phyloP scores from a whole-genome alignment of 2,329 filamentous ascomycete species.

The Penicillium olsonii region DNA sequence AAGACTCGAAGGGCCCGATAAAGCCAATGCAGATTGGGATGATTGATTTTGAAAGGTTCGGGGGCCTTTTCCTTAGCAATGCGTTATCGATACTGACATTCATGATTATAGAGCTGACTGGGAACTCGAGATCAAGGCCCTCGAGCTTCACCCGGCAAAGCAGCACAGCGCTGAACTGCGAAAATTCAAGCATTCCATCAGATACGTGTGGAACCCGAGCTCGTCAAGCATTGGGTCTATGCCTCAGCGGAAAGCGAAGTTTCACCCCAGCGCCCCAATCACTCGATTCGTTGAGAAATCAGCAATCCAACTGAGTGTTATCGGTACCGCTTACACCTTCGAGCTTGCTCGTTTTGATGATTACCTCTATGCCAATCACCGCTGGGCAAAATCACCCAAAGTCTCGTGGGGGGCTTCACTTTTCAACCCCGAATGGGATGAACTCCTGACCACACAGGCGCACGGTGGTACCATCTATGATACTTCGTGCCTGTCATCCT shows the following conservation, averaged over 20 bases:
- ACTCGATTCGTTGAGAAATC: constrained; percentile 42
- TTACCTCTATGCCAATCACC: constrained; percentile 18
- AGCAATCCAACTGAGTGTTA: constrained; percentile 41
- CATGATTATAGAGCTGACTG: constrained; percentile 38
- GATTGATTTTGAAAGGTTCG: constrained; percentile 40
- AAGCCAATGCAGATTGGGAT: constrained; percentile 38
- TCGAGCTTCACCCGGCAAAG: constrained; percentile 36
- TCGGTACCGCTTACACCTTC: constrained; percentile 43
- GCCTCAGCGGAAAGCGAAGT: constrained; percentile 32
- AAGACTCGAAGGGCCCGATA: constrained; percentile 23
- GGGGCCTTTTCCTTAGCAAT: neutral
- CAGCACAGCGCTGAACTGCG: constrained; percentile 12
- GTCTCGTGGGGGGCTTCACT: constrained; percentile 41
- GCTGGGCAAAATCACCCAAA: constrained; percentile 16
- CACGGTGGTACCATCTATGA: neutral
- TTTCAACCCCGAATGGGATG: constrained; percentile 45
- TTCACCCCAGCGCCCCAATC: constrained; percentile 29
- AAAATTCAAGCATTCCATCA: constrained; percentile 1
- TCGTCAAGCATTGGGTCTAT: constrained; percentile 24
- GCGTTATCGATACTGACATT: neutral
- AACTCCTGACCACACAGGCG: constrained; percentile 29
- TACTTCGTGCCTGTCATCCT: neutral
- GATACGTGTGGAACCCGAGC: constrained; percentile 4
- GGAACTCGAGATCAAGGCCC: constrained; percentile 43
- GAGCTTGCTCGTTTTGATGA: constrained; percentile 47